Base-by-base conservation (phyloP, 768 basidiomycete genomes). In the Naganishia friedmannii region DNA sequence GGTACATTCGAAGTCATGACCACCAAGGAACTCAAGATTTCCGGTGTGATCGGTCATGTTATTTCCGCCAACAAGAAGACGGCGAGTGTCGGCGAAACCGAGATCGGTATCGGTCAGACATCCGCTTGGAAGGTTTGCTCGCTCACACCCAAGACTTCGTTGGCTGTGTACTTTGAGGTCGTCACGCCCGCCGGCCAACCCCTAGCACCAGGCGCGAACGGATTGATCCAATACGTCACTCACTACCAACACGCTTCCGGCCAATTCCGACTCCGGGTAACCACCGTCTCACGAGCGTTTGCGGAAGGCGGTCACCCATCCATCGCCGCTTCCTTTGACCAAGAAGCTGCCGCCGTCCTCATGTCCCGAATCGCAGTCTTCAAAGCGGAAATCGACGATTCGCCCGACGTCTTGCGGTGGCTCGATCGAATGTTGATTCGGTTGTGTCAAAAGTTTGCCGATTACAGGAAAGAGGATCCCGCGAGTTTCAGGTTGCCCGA, bases 291-390 rank as follows among this genome's bases (percentile, higher is more conserved):
- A 12, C 90, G 96, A 67, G 93, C 92, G 81, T 99, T 98, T 81
- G 94, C 93, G 8, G 96, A 98, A 78, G 91, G 94, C 0, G 94
- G 93, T n/a, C 91, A 93, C 5, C 92, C 93, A 0, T 88, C 87
- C 76, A 92, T 98, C 73, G 92, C 93, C 0, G 88, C 89, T 2
- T 92, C 91, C 10, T 98, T 98, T 79, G 96, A 99, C 82, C 96
- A 99, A 79, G 96, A 99, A 83, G 91, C 94, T 0, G 90, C 95
- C 2, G 95, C 96, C 0, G 95, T 98, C 9, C 83, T 99, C 75
- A 98, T 99, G 95, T 92, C 96, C 13, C 87, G 96, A 73, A 98
- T 99, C 80, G 94, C 96, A 0, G 93, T 98, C 9, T 98, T 97
- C 87, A 98, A 98, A 82, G 95, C 96, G 29, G 96, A 98, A 83